A percentile compares a stretch with the other conserved stretches of the same genome.
These are phyloP conservation scores for Jatropha podagrica DNA, from an alignment of 441 rosid genomes.

Conservation along the genomic window DNA sequence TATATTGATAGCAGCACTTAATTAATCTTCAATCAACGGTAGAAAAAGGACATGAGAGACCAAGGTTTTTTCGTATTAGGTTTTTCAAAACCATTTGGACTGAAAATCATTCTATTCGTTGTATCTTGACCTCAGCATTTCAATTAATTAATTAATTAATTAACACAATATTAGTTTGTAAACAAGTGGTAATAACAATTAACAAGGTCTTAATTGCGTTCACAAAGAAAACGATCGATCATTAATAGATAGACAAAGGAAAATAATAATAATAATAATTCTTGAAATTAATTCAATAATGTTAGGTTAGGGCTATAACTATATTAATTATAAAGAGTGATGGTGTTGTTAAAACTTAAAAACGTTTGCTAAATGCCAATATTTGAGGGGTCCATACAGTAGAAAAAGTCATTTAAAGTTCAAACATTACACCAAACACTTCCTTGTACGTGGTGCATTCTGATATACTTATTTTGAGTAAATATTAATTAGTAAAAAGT, in stretches of 20 bases:
- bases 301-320: not conserved
- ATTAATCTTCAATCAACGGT: not conserved
- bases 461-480: not conserved
- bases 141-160: not conserved
- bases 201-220: not conserved
- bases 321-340: too few relatives aligned
- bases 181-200: not conserved
- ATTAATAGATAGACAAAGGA: not conserved
- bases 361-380: not conserved
- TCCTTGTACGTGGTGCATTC: not conserved
- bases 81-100: not conserved
- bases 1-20: too few relatives aligned
- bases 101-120: conserved; percentile 8
- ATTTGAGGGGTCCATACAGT: not conserved
- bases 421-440: not conserved
- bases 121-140: conserved; percentile 1
- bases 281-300: not conserved
- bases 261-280: not conserved
- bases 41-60: not conserved
- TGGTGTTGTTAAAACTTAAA: not conserved
- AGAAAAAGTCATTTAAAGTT: not conserved
- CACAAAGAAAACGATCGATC: not conserved
- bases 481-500: not conserved
- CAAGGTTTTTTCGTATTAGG: not conserved
- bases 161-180: not conserved